phyloP scores from a whole-genome alignment of 495 filamentous ascomycete species.

The Penicillium roqueforti region DNA sequence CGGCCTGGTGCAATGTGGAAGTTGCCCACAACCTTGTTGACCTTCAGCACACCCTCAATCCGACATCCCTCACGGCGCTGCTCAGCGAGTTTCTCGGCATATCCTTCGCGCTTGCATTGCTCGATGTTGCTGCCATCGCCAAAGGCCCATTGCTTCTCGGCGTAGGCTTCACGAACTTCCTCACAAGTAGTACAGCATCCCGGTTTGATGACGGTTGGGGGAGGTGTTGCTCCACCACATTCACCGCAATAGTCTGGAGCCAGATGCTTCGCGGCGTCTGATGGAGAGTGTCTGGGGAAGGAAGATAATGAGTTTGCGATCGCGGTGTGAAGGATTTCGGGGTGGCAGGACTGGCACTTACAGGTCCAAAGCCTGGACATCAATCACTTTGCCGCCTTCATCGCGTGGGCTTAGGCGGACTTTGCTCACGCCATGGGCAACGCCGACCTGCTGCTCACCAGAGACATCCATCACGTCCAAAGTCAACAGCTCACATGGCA shows the following conservation, averaged over 20 bases:
- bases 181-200: conserved; percentile 97
- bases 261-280: conserved; percentile 73
- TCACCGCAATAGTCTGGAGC: conserved; percentile 89
- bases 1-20: conserved; percentile 97
- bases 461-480: conserved; percentile 99
- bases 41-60: conserved; percentile 84
- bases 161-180: conserved; percentile 93
- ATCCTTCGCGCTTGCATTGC: conserved; percentile 94
- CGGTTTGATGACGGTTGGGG: conserved; percentile 60
- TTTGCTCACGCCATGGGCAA: conserved; percentile 87
- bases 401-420: conserved; percentile 66
- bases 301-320: conserved; percentile 1
- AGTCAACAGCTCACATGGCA: conserved; percentile 93
- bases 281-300: conserved; percentile 52
- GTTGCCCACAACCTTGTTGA: conserved; percentile 98
- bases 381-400: conserved; percentile 77
- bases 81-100: conserved; percentile 75
- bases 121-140: conserved; percentile 87
- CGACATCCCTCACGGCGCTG: conserved; percentile 92
- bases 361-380: conserved; percentile 69
- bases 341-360: conserved; percentile 37
- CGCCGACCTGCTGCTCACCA: conserved; percentile 89
- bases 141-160: conserved; percentile 83
- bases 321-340: background rate
- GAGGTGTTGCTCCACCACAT: conserved; percentile 81